These are phyloP conservation scores for Solanum dulcamara DNA, from an alignment of 257 asterid species.

Conservation along the genomic window DNA sequence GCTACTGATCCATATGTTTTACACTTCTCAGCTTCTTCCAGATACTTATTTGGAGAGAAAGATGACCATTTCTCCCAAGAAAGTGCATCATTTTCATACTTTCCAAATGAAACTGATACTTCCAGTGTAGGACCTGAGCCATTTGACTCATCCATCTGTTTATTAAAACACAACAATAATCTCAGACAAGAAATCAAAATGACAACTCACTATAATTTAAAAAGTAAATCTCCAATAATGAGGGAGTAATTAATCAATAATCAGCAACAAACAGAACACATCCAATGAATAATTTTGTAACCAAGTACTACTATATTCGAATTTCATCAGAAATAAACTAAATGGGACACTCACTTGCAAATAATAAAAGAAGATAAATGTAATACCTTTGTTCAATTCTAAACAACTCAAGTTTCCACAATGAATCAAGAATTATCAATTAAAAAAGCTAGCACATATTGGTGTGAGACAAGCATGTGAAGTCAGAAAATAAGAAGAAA, in stretches of 20 bases:
- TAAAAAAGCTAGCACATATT: too few relatives aligned
- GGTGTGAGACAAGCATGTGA: constrained; percentile 19
- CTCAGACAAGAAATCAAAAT: constrained; percentile 4
- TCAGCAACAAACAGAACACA: neutral
- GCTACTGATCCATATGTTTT: constrained; percentile 92
- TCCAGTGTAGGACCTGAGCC: constrained; percentile 43
- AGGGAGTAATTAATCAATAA: neutral
- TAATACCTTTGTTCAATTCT: constrained; percentile 26
- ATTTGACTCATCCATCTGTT: constrained; percentile 66
- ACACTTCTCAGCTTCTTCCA: constrained; percentile 79
- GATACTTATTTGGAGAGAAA: constrained; percentile 75
- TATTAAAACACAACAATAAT: constrained; percentile 10
- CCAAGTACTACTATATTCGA: neutral
- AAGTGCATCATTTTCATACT: constrained; percentile 67
- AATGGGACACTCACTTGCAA: constrained; percentile 4
- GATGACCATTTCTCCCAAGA: constrained; percentile 97
- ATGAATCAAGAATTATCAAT: neutral
- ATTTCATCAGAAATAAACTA: neutral
- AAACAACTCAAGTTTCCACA: constrained; percentile 1
- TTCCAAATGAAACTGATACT: constrained; percentile 85
- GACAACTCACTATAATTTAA: constrained; percentile 6
- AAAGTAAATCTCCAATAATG: constrained; percentile 4
- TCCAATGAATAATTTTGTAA: neutral
- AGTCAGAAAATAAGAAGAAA: neutral
- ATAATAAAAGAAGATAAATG: neutral